Percentiles rank a stretch among this genome's conserved stretches.
Conservation (phyloP, 2,329 filamentous ascomycete genomes). For the Xylaria sp. region DNA sequence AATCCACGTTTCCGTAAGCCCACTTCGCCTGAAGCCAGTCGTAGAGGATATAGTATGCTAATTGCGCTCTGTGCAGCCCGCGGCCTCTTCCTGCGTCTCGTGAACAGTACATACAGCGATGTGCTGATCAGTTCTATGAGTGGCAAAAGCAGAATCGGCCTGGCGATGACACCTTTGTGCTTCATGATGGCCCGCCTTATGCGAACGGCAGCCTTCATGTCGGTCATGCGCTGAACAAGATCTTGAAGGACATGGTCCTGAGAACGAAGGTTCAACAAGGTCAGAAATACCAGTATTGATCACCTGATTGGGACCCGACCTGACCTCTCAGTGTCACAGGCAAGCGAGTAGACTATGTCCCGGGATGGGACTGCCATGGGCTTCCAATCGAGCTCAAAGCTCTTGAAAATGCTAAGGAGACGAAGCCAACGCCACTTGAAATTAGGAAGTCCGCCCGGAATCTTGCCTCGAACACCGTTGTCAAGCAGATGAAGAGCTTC, state of each 20-base stretch:
- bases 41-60: slow-evolving; percentile 34
- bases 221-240: slow-evolving; percentile 96
- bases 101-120: slow-evolving; percentile 74
- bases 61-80: slow-evolving; percentile 54
- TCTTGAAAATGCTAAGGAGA: slow-evolving; percentile 64
- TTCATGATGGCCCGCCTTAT: slow-evolving; percentile 97
- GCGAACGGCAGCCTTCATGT: slow-evolving; percentile 93
- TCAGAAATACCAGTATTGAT: slow-evolving; percentile 35
- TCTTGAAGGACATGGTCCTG: slow-evolving; percentile 93
- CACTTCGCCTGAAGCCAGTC: background rate
- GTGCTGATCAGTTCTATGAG: slow-evolving; percentile 86
- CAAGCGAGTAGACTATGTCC: slow-evolving; percentile 80
- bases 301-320: background rate
- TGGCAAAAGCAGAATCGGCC: slow-evolving; percentile 78
- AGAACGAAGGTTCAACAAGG: slow-evolving; percentile 81
- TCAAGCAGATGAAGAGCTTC: slow-evolving; percentile 79
- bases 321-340: slow-evolving; percentile 51
- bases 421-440: slow-evolving; percentile 63
- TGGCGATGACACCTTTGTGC: slow-evolving; percentile 71
- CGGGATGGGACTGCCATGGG: slow-evolving; percentile 98
- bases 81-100: slow-evolving; percentile 63
- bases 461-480: slow-evolving; percentile 75
- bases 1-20: slow-evolving; percentile 76
- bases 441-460: slow-evolving; percentile 72
- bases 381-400: slow-evolving; percentile 97